Evolutionary conservation across 805 yeast species (phyloP).

Genomic region (Starmerella apis): DNA sequence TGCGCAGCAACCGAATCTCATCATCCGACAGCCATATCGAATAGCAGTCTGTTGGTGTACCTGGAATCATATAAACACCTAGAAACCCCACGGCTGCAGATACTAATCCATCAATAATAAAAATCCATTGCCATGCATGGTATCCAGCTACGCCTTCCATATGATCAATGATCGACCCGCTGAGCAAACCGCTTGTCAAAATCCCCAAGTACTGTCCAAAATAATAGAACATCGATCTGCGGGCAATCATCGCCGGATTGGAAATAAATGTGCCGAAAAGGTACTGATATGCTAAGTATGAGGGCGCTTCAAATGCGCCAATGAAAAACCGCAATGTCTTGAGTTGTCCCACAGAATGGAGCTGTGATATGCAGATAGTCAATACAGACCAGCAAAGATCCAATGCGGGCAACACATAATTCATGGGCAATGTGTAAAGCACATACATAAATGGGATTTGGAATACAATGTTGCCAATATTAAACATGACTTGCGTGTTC

Average conservation of each 20-base stretch:
- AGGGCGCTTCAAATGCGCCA: conserved; percentile 62
- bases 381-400: conserved; percentile 62
- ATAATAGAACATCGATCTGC: conserved; percentile 51
- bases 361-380: conserved; percentile 47
- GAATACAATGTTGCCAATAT: conserved; percentile 49
- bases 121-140: conserved; percentile 66
- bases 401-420: conserved; percentile 42
- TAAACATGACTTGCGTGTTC: conserved; percentile 48
- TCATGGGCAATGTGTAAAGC: conserved; percentile 47
- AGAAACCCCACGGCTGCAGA: conserved; percentile 48
- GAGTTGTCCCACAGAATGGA: conserved; percentile 41
- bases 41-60: conserved; percentile 51
- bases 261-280: conserved; percentile 44
- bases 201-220: conserved; percentile 54
- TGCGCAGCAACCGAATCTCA: conserved; percentile 45
- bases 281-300: conserved; percentile 41
- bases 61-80: conserved; percentile 51
- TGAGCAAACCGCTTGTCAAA: conserved; percentile 52
- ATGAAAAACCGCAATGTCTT: conserved; percentile 56
- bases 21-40: conserved; percentile 46
- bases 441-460: conserved; percentile 54
- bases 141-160: conserved; percentile 45
- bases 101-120: conserved; percentile 53
- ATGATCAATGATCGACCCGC: conserved; percentile 42
- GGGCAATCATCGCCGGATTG: conserved; percentile 47